Evolutionary conservation across 1,139 yeast species (phyloP), one percentile per base, ranked within the genome.

Genomic region (Saccharomyces hybrid): DNA sequence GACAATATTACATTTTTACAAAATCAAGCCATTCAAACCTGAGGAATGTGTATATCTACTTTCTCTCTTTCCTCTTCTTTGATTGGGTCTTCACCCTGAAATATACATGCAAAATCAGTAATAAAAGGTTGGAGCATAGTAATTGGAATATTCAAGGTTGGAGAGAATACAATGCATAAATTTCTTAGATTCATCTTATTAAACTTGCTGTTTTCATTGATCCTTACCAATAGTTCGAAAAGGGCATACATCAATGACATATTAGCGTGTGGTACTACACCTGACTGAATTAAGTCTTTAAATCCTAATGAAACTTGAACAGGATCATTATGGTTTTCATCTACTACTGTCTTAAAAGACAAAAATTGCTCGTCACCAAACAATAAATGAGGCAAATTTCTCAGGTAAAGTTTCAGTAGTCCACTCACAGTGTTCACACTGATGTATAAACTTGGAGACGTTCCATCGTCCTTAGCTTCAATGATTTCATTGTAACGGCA

Each of bases 111-210:
- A 65, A 81, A 85, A 65, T 88, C 89, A 50, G 79, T 79, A 62
- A 88, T 76, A 55, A 86, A 79, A 14, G 82, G 76, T 50, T 79
- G 78, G 57, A 88, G 74, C 5, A 87, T 79, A 52, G 82, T 84
- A 20, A 84, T 75, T 0, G 95, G 83, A 46, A 88, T 76, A 60
- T 85, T 85, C 59, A 88, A 74, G 0, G 96, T 88, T 3, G 96
- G 96, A 4, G 91, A 88, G 69, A 88, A 87, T 20, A 89, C 96
- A 66, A 88, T 88, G 64, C 93, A 84, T 51, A 88, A 72, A 65
- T 89, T 88, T 57, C 85, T 75, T 58, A 84, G 69, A 58, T 85
- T 87, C 99, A 93, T 93, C 69, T 90, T 84, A 73, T 93, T 93
- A 57, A 76, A 71, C 29, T 80, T 80, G 57, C 77, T 78, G 63